Evolutionary conservation across 2,329 filamentous ascomycete genomes (phyloP).

Genomic region (Ophiostoma perfectum): DNA sequence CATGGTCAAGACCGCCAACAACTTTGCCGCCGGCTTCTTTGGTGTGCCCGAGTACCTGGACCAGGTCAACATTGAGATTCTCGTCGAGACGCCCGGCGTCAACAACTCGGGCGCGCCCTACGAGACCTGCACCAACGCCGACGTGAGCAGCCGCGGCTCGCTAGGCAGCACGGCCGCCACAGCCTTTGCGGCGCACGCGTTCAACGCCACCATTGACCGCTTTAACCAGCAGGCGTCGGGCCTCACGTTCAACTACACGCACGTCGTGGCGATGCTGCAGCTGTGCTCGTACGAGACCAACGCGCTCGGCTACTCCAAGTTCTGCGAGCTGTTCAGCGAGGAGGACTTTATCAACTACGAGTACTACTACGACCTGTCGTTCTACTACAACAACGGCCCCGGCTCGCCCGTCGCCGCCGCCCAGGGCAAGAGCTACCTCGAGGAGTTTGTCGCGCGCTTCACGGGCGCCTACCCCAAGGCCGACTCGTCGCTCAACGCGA

Average conservation of each 20-base stretch:
- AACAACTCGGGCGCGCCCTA: slow-evolving; percentile 12
- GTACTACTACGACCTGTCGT: slow-evolving; percentile 7
- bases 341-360: slow-evolving; percentile 12
- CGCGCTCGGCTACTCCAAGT: slow-evolving; percentile 6
- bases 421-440: slow-evolving; percentile 11
- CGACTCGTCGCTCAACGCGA: slow-evolving; percentile 1
- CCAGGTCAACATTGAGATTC: slow-evolving; percentile 11
- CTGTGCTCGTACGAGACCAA: slow-evolving; percentile 11
- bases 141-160: not conserved
- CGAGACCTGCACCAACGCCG: not conserved
- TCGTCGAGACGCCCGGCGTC: slow-evolving; percentile 6
- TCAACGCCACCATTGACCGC: slow-evolving; percentile 1
- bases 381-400: slow-evolving; percentile 10
- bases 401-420: not conserved
- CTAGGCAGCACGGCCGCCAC: not conserved
- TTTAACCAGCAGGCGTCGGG: not conserved
- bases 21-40: slow-evolving; percentile 8
- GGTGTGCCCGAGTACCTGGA: slow-evolving; percentile 6
- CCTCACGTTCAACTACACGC: not conserved
- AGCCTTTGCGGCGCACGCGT: not conserved
- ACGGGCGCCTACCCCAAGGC: not conserved
- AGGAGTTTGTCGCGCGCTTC: slow-evolving; percentile 10
- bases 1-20: slow-evolving; percentile 12
- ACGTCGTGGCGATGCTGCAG: not conserved
- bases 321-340: slow-evolving; percentile 13